A percentile compares a stretch with the other conserved stretches of the same genome.
Evolutionary conservation across 2,329 filamentous ascomycete species (phyloP).

Genomic region (Colletotrichum ledebouriae): DNA sequence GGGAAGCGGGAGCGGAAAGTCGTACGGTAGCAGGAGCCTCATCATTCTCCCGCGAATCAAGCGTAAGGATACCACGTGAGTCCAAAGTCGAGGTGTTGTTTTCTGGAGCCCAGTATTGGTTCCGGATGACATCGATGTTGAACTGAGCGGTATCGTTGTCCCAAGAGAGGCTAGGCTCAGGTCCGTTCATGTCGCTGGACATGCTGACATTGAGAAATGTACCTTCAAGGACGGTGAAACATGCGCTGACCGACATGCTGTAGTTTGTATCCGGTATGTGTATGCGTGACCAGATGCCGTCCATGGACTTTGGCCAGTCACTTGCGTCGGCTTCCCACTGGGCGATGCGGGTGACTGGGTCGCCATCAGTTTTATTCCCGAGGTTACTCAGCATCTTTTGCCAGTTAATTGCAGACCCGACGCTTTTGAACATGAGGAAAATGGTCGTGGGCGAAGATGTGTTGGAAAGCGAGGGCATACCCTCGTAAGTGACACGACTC

Average conservation of each 20-base stretch:
- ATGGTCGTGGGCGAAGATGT: background rate
- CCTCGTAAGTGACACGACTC: background rate
- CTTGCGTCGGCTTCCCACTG: too few species aligned
- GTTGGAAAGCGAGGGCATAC: background rate
- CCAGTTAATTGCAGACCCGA: background rate
- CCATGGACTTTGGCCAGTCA: background rate
- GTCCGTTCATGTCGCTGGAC: background rate
- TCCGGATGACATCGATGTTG: background rate
- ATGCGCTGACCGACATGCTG: background rate
- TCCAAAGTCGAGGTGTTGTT: background rate
- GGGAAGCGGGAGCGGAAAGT: too few species aligned
- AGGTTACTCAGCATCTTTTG: background rate
- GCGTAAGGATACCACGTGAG: too few species aligned
- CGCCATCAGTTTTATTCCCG: too few species aligned
- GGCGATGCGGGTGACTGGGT: background rate
- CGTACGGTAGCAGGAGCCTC: too few species aligned
- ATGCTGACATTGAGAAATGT: background rate
- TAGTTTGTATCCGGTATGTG: background rate
- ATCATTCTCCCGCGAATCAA: background rate
- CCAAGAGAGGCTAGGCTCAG: background rate
- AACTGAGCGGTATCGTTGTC: background rate
- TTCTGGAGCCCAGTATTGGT: background rate
- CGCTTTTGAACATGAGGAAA: background rate
- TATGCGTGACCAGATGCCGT: background rate
- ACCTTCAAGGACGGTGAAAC: background rate